Base-by-base conservation (phyloP, 2,329 filamentous ascomycete species). In the Clonostachys rosea region DNA sequence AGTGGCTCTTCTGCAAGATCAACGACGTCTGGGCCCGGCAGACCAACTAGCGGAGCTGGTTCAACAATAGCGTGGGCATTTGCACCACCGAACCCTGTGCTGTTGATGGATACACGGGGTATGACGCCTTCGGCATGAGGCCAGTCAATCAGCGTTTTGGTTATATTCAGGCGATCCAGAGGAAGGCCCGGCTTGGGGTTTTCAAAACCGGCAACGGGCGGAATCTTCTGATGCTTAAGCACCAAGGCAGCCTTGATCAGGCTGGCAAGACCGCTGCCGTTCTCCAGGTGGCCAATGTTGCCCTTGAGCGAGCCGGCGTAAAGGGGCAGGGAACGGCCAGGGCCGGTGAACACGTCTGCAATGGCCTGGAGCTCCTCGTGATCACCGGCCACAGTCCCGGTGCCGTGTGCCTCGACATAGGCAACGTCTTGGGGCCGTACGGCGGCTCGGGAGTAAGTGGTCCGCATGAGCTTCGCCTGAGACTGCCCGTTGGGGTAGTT, bases 351-450 rank as follows among this genome's bases (percentile, higher is more conserved):
- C 0, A 74, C 68, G 9, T 66, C 65, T 37, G 67, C 59, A 34
- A 81, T 69, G 5, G 73, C 76, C 11, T 59, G 63, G 1, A 74
- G 73, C 50, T 83, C 79, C n/a, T 75, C 70, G 0, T 77, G 76
- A 49, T 83, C 79, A 3, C 79, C 79, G 2, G 73, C 71, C 36
- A 66, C 66, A 16, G 79, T 83, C 7, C 78, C 78, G 0, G 78
- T 81, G 16, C 77, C 78, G 54, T 83, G 79, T 4, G 74, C 74
- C 53, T 83, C 77, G 35, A 70, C 54, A 45, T 61, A 70, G 5
- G 58, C 60, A 16, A 54, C 57, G 6, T 67, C 63, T 2, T 47
- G 44, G 11, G 58, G 58, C 20, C 55, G 50, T n/a, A 69, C 52
- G 9, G 57, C 55, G 3, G 56, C 58, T 8, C 53, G 50, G 0